phyloP scores from a whole-genome alignment of 2,329 filamentous ascomycete genomes.

The Fusarium sororula region DNA sequence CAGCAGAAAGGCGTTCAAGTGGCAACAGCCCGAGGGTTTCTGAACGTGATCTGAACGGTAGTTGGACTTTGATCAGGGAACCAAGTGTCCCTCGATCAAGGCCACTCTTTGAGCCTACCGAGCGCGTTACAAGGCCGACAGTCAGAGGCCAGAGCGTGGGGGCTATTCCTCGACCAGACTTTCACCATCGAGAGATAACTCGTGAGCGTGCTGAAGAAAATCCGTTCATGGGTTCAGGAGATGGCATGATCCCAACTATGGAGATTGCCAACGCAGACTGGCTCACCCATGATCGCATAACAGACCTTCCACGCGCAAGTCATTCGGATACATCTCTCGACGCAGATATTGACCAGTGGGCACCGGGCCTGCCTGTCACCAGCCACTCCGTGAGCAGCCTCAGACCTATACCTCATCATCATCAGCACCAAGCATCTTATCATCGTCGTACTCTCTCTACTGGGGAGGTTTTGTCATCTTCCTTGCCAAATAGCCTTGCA shows the following conservation, averaged over 20 bases:
- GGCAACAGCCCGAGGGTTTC: not conserved
- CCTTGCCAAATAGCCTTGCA: conserved; percentile 25
- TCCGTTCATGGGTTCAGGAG: conserved; percentile 23
- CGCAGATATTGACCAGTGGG: conserved; percentile 24
- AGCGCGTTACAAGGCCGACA: not conserved
- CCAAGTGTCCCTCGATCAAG: not conserved
- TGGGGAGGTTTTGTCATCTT: conserved; percentile 17
- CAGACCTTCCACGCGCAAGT: not conserved
- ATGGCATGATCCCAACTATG: conserved; percentile 11
- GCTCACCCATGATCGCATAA: conserved; percentile 1
- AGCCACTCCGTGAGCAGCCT: conserved; percentile 27
- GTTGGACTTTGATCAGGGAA: not conserved
- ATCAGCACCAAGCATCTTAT: not conserved
- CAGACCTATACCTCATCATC: not conserved
- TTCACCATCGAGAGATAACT: not conserved
- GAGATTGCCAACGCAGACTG: conserved; percentile 22
- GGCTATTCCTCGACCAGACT: not conserved
- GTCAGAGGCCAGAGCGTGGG: not conserved
- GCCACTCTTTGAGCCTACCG: not conserved
- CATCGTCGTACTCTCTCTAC: conserved; percentile 17
- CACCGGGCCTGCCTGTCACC: conserved; percentile 23
- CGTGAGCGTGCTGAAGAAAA: conserved; percentile 21
- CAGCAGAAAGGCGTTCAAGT: not conserved
- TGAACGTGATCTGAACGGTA: not conserved
- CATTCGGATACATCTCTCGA: conserved; percentile 28